phyloP scores from a whole-genome alignment of 169 alveolate species.

The Plasmodium sp. region DNA sequence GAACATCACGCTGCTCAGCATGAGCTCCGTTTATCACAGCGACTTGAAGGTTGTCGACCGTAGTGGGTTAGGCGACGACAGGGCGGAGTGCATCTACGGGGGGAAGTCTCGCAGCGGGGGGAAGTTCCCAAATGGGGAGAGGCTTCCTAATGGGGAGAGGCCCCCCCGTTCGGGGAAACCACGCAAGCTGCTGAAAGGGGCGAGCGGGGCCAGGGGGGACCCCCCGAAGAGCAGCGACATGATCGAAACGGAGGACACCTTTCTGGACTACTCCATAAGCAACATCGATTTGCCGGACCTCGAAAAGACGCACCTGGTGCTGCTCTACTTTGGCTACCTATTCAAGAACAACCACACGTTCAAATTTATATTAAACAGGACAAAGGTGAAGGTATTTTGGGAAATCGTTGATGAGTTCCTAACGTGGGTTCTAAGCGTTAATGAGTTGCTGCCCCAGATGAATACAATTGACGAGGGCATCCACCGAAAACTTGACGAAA shows the following conservation, averaged over 20 bases:
- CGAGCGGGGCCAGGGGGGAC: neutral
- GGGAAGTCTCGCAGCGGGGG: neutral
- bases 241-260: constrained; percentile 59
- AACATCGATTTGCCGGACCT: constrained; percentile 59
- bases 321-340: constrained; percentile 47
- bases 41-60: constrained; percentile 18
- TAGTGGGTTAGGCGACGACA: neutral
- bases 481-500: constrained; percentile 4
- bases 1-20: constrained; percentile 50
- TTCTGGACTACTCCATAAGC: constrained; percentile 46
- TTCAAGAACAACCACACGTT: constrained; percentile 68
- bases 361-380: constrained; percentile 52
- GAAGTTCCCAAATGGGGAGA: neutral
- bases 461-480: constrained; percentile 33
- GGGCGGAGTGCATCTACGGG: neutral
- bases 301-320: constrained; percentile 44
- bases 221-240: neutral
- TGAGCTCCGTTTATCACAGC: constrained; percentile 66
- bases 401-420: constrained; percentile 50
- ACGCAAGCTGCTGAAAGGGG: neutral
- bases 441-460: constrained; percentile 43
- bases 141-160: neutral
- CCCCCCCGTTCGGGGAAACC: neutral
- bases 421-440: constrained; percentile 44
- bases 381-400: constrained; percentile 59